Percentiles rank a stretch among this genome's conserved stretches.
phyloP scores from a whole-genome alignment of 345 rosid species.

The Erucastrum elatum region DNA sequence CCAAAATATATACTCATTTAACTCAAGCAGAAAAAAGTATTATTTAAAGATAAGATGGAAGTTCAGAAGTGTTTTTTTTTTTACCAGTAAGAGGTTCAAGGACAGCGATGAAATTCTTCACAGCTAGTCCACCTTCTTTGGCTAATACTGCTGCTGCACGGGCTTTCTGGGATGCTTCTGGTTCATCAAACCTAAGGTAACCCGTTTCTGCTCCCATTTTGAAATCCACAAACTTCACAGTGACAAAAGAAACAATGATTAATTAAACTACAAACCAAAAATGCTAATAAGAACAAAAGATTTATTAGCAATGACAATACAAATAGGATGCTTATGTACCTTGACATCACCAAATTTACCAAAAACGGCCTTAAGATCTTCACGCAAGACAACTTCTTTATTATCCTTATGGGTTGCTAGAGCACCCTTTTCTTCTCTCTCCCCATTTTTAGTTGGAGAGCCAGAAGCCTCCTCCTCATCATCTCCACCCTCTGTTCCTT shows the following conservation, averaged over 20 bases:
- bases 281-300: no score
- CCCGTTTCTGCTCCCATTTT: conserved; percentile 81
- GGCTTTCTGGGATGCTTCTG: conserved; percentile 91
- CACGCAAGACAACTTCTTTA: conserved; percentile 76
- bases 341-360: conserved; percentile 75
- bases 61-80: conserved; percentile 5
- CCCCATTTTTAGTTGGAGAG: conserved; percentile 42
- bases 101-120: conserved; percentile 71
- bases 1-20: background rate
- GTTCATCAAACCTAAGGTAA: conserved; percentile 73
- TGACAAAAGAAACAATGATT: no score
- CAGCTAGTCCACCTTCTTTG: conserved; percentile 71
- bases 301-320: no score
- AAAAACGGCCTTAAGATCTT: conserved; percentile 81
- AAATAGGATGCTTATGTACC: no score
- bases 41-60: background rate
- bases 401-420: conserved; percentile 52
- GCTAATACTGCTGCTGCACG: conserved; percentile 94
- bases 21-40: background rate
- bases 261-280: background rate
- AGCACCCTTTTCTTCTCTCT: conserved; percentile 50
- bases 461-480: conserved; percentile 53
- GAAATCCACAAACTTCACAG: conserved; percentile 77
- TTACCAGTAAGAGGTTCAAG: conserved; percentile 91
- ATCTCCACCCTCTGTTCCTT: conserved; percentile 39